Base-by-base conservation (phyloP, 2,329 filamentous ascomycete species). In the Fusarium sp. region DNA sequence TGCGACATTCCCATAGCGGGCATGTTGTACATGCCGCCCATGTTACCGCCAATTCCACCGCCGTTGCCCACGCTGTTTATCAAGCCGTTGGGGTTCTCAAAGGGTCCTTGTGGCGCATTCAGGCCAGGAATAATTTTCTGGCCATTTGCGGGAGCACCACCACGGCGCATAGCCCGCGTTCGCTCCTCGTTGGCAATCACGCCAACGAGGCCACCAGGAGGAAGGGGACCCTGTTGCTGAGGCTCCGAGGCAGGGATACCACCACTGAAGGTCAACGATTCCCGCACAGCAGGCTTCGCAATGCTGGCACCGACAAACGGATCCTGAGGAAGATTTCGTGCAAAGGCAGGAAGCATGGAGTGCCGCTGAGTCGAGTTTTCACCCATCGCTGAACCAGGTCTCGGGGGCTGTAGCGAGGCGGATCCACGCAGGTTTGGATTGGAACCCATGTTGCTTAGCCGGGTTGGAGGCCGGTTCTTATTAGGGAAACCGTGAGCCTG, bases 101-200 rank as follows among this genome's bases (percentile, higher is more conserved):
- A 86, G 18, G 80, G 82, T 71, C 72, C 83, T 73, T 73, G 83
- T 70, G 79, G 85, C 71, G 40, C 82, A 71, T 79, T 83, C 80
- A 78, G 80, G 66, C 72, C 83, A 66, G 78, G 77, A 31, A 83
- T 75, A 38, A 83, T 76, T 60, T 82, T 85, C 59, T 87, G 82
- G 72, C 84, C 83, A 58, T 93, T 91, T 20, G 90, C 82, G 68
- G 93, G 93, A 5, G 94, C 93, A 78, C 93, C 96, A 37, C 93
- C 94, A 78, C 94, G 88, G 76, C 94, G 88, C 86, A 94, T 87
- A 34, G 94, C 94, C 73, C 92, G 89, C 45, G 93, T 92, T 57
- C 94, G 89, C 81, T 97, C 94, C 83, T 97, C 94, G 62, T 87
- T 93, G 37, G 94, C 94, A 83, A 98, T 98, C 10, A 98, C 94